Conservation (phyloP, 768 basidiomycete genomes). For the Mycena albidolilacea region DNA sequence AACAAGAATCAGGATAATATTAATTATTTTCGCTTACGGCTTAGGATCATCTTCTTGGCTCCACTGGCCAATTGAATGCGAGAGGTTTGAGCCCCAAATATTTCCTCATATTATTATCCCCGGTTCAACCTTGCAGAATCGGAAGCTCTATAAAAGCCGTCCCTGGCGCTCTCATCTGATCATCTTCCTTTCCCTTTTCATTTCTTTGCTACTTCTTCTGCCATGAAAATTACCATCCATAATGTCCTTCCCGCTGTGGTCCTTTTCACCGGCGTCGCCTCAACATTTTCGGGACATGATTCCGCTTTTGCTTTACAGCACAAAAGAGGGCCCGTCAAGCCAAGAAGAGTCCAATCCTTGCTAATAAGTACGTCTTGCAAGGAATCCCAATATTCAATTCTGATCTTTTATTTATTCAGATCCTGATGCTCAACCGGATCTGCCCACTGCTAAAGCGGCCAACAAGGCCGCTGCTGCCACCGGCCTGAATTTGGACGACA, state of each 20-base stretch:
- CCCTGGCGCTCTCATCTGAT: background rate
- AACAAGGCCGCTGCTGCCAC: slow-evolving; percentile 14
- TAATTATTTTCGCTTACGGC: background rate
- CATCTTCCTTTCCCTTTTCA: background rate
- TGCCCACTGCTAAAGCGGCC: slow-evolving; percentile 20
- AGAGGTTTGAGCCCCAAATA: background rate
- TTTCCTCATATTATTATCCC: background rate
- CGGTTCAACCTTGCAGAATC: background rate
- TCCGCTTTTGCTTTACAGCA: slow-evolving; percentile 8
- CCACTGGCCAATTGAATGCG: background rate
- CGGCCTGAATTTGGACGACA: too few species aligned
- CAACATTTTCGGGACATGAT: slow-evolving; percentile 12
- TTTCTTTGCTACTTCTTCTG: background rate
- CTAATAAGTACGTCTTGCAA: slow-evolving; percentile 22
- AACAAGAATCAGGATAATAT: too few species aligned
- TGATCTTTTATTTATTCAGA: background rate
- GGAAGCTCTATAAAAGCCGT: slow-evolving; percentile 1
- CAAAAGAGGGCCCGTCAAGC: slow-evolving; percentile 8
- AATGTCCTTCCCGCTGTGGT: slow-evolving; percentile 7
- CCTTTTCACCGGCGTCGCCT: slow-evolving; percentile 20
- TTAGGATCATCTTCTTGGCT: too few species aligned
- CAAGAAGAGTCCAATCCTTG: slow-evolving; percentile 15
- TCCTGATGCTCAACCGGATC: slow-evolving; percentile 19
- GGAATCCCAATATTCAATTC: background rate
- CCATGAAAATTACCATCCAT: slow-evolving; percentile 14